A percentile compares a stretch with the other conserved stretches of the same genome.
Conservation (phyloP, 208 protist genomes). For the Phytomonas francai region DNA sequence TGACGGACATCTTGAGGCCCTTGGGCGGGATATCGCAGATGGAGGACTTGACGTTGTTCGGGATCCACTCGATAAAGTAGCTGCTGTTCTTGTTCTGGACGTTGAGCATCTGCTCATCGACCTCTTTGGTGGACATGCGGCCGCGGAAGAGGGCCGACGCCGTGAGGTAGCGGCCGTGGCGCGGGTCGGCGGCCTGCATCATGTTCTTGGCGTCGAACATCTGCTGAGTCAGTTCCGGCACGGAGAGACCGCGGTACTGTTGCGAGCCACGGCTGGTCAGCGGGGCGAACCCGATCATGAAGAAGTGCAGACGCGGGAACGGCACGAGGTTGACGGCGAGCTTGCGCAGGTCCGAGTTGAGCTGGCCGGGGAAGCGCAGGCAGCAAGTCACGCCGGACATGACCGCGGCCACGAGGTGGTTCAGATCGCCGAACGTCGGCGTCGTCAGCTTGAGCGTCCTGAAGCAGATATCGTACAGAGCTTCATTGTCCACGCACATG, state of each 20-base stretch:
- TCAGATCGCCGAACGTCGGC: slow-evolving; percentile 96
- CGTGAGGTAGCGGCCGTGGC: slow-evolving; percentile 51
- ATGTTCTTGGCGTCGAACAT: slow-evolving; percentile 98
- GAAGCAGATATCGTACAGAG: slow-evolving; percentile 98
- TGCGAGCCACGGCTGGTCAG: slow-evolving; percentile 82
- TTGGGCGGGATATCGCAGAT: slow-evolving; percentile 91
- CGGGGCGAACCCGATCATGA: slow-evolving; percentile 96
- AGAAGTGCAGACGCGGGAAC: slow-evolving; percentile 98
- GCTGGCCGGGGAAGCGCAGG: slow-evolving; percentile 96
- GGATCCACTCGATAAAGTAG: slow-evolving; percentile 93
- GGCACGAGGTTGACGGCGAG: too few species aligned
- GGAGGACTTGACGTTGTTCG: slow-evolving; percentile 67
- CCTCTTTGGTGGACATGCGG: slow-evolving; percentile 90
- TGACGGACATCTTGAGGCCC: slow-evolving; percentile 90
- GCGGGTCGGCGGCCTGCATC: slow-evolving; percentile 86
- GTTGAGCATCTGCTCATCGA: slow-evolving; percentile 14
- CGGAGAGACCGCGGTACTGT: slow-evolving; percentile 83
- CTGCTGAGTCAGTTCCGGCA: slow-evolving; percentile 91
- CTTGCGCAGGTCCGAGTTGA: slow-evolving; percentile 95
- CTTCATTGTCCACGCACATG: slow-evolving; percentile 98
- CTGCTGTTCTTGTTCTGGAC: slow-evolving; percentile 49
- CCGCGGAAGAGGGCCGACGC: slow-evolving; percentile 90
- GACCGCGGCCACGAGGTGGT: slow-evolving; percentile 93
- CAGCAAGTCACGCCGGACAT: slow-evolving; percentile 95
- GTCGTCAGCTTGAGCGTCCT: slow-evolving; percentile 95